Evolutionary conservation across 2,329 filamentous ascomycete genomes (phyloP), one percentile per base, ranked within the genome.

Genomic region (Coniochaeta sp.): DNA sequence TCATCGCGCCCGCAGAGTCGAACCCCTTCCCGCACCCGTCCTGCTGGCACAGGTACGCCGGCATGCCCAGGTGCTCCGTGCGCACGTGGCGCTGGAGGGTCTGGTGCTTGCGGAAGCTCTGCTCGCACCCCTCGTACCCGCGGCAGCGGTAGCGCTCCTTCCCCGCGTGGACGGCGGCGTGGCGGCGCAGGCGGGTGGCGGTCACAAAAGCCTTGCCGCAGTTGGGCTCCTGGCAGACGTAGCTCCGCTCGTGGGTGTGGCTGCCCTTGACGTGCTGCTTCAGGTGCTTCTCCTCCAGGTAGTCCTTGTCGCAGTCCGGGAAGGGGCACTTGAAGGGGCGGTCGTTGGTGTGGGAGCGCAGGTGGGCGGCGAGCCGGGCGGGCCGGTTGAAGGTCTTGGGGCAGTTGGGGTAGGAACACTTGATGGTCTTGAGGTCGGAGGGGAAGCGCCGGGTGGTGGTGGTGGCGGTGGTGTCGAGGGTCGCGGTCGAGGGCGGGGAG

Each of bases 331-430:
- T 79, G 72, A 89, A 96, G 0, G 91, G 87, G 1, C 93, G 86
- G 66, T 93, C 90, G 66, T 93, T 91, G 58, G 86, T 93, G 72
- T 98, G 93, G 1, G 89, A 92, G 64, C 91, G 84, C 26, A 93
- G 75, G 69, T 98, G 93, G 61, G 90, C 87, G 62, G 88, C 81
- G 4, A 97, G 81, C 30, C 91, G 86, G 36, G 89, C 89, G 0
- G 91, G 92, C 3, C 93, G 87, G 72, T 96, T 96, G 79, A 95
- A 98, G 7, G 88, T 86, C 75, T 96, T 96, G 61, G 78, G 75
- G 71, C 93, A 98, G 64, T 81, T 84, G 12, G 87, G 82, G 71
- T 85, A 88, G 0, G 88, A 86, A 74, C 93, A 97, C 59, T 79
- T 77, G 64, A 92, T 87, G 5, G 85, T 92, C 77, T 96, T 96